A percentile compares a stretch with the other conserved stretches of the same genome.
phyloP scores from a whole-genome alignment of 1,139 yeast species.

The Yamadazyma oceani region DNA sequence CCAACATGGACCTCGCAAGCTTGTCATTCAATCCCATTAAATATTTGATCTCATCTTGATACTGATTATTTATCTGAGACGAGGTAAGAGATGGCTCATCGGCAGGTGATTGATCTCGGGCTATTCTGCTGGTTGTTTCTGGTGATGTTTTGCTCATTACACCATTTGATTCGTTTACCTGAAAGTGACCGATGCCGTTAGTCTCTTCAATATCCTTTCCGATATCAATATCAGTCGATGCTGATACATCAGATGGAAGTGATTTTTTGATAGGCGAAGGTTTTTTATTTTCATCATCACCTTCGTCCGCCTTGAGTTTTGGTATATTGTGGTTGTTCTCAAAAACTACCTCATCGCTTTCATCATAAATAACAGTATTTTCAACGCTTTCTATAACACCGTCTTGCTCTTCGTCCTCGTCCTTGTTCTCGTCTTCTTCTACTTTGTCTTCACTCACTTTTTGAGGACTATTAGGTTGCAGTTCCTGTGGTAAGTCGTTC shows the following conservation, averaged over 20 bases:
- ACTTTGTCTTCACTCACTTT: no score
- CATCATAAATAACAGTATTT: slow-evolving; percentile 3
- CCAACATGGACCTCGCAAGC: slow-evolving; percentile 15
- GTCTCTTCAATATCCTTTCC: not conserved
- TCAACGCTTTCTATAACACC: not conserved
- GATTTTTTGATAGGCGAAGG: slow-evolving; percentile 16
- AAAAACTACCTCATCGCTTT: slow-evolving; percentile 3
- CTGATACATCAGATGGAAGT: slow-evolving; percentile 23
- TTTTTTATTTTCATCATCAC: not conserved
- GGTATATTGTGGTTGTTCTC: not conserved
- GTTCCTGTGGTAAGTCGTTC: no score
- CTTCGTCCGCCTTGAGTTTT: not conserved
- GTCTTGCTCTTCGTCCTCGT: no score
- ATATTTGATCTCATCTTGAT: slow-evolving; percentile 12
- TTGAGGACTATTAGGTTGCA: no score
- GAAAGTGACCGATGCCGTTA: not conserved
- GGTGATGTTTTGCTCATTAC: not conserved
- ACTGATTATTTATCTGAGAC: slow-evolving; percentile 4
- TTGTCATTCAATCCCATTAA: slow-evolving; percentile 15
- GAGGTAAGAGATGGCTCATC: slow-evolving; percentile 1
- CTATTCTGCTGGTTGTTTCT: not conserved
- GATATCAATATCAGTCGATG: slow-evolving; percentile 17
- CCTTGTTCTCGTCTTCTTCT: no score
- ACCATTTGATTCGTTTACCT: not conserved
- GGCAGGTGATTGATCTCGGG: not conserved